Evolutionary conservation across 805 yeast species (phyloP), one percentile per base, ranked within the genome.

Genomic region (Saccharomycopsis sp.): DNA sequence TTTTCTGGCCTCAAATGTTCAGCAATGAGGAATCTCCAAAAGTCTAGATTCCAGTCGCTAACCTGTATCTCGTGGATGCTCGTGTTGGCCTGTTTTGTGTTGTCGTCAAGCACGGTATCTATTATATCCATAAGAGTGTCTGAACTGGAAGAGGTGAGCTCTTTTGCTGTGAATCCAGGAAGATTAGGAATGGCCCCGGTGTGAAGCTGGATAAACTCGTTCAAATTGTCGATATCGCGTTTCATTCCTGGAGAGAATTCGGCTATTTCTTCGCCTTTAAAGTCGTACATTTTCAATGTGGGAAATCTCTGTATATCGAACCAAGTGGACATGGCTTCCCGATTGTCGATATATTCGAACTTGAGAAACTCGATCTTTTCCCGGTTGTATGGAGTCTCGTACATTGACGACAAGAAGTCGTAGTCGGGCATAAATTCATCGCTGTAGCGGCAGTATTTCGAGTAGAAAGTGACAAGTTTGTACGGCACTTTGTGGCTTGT

Each of bases 201-300:
- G 20, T 52, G 46, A n/a, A 34, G 12, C 23, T 29, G 44, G 18
- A 52, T 34, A 34, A 52, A 52, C 15, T 40, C 21, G 47, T 52
- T 52, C n/a, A 52, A 52, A 52, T 52, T 52, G n/a, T 24, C 54
- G 12, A 52, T 9, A 52, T n/a, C 40, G 4, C 54, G n/a, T 44
- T 44, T 44, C 18, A 44, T 18, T 18, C 21, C 34, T 34, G 21
- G 23, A 7, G 46, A 16, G 23, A 52, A 52, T 40, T 29, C 23
- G 3, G 54, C 44, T 24, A 52, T n/a, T n/a, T 29, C 54, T 29
- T 34, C 21, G 9, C 44, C 54, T n/a, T 20, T 15, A 3, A 20
- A 24, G 23, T 52, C 47, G 24, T 34, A 16, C 21, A 52, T 24
- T n/a, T 52, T 52, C 21, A 52, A 34, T 8, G 54, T 52, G 2